Base-by-base conservation (phyloP, 306 rosid species). In the Rosa persica region DNA sequence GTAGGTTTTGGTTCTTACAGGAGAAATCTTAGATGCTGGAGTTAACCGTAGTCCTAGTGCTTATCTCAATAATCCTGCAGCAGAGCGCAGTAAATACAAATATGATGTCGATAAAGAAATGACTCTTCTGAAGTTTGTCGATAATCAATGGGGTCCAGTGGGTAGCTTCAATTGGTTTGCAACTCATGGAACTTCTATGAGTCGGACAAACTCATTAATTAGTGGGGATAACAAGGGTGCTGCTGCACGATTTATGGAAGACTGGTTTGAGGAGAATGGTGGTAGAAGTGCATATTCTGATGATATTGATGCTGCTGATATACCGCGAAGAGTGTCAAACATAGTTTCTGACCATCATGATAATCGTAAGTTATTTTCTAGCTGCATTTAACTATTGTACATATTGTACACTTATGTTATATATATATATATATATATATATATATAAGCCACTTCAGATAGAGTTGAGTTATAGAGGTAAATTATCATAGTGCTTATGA, bases 181-280 rank as follows among this genome's bases (percentile, higher is more conserved):
- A 23, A 94, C 98, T 79, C 98, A 94, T 77, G 94, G 96, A 82
- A 94, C 98, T 88, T 94, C 98, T 64, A 92, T 94, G 98, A 92
- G 98, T 69, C 94, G 97, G 42, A 86, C 90, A 73, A 94, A 94
- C 80, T 76, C 88, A 22, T 87, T 94, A 73, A 86, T 94, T 69
- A 94, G 97, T 25, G 96, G 98, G 88, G 98, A 94, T 81, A 94
- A 94, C 80, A 94, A 94, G 81, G 98, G 98, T 34, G 95, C 94
- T 13, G 98, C 97, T 76, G 92, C 94, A 70, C 85, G 98, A 27
- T 94, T 92, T 82, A 94, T 94, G 98, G 98, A 94, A 85, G 97
- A 94, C 81, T 94, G 97, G 97, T 90, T 94, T 83, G 95, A 88
- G 77, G 83, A 83, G 72, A 57, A 55, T 66, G 55, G 65, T 57